Conservation (phyloP, 495 filamentous ascomycete genomes). For the Rostrohypoxylon terebratum region DNA sequence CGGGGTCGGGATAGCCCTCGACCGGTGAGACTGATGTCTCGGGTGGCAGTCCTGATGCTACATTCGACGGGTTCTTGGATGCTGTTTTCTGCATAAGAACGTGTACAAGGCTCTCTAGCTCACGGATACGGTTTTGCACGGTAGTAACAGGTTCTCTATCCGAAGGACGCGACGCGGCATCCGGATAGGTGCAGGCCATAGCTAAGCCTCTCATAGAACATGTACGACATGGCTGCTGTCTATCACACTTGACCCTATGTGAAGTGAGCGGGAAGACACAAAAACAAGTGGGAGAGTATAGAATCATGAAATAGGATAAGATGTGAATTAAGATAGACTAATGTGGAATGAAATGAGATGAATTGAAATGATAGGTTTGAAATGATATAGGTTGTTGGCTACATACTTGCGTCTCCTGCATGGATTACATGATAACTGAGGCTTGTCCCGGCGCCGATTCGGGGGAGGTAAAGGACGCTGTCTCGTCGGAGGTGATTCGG, state of each 20-base stretch:
- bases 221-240: constrained; percentile 49
- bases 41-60: neutral
- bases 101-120: constrained; percentile 48
- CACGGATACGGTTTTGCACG: constrained; percentile 46
- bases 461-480: constrained; percentile 44
- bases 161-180: constrained; percentile 24
- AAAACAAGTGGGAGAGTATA: neutral
- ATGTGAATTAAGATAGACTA: neutral
- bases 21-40: neutral
- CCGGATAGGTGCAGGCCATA: constrained; percentile 49
- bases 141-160: constrained; percentile 34
- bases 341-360: neutral
- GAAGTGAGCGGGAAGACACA: constrained; percentile 1
- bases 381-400: neutral
- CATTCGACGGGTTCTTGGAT: constrained; percentile 20
- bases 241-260: constrained; percentile 47
- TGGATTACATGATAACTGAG: constrained; percentile 51
- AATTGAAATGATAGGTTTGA: no score
- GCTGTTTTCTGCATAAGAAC: constrained; percentile 42
- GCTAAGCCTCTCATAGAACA: constrained; percentile 48
- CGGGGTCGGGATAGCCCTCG: constrained; percentile 26
- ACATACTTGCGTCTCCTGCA: constrained; percentile 52
- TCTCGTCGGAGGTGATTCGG: constrained; percentile 27
- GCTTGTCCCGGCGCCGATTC: constrained; percentile 51
- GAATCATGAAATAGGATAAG: neutral